Base-by-base conservation (phyloP, 345 rosid genomes). In the Bruguiera parviflora region DNA sequence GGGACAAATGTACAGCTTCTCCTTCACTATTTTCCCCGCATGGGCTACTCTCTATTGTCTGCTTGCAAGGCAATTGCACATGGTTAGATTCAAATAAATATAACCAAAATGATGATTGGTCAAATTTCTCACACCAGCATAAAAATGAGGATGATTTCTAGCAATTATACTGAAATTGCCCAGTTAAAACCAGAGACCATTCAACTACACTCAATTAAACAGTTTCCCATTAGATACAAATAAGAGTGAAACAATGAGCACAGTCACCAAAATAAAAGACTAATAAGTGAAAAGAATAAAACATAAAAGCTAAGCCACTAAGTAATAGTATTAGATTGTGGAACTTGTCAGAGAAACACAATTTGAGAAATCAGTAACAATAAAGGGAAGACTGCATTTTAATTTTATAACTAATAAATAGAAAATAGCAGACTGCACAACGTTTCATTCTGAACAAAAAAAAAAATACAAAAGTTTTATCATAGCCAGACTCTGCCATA, bases 41-140 rank as follows among this genome's bases (percentile, higher is more conserved):
- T 39, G 96, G 88, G 65, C 96, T 92, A 83, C 98, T 92, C 81
- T 95, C 99, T 73, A 95, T 78, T 22, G 96, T 95, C 99, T 95
- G 85, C 73, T 68, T 32, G 63, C 65, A 77, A 78, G 64, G 25
- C 27, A 19, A 7, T 47, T 28, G 43, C 37, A 69, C 72, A n/a
- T 33, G 57, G 72, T 79, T 62, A 71, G 62, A 46, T 31, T 46
- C 37, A 47, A 66, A 77, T 21, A 24, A 22, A 73, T 63, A 68
- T 70, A 72, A 59, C 2, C 8, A 55, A 55, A 52, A 58, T 63
- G 43, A 22, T 28, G 22, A 52, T 65, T 21, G 4, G 28, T 27
- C 31, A 56, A 7, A 24, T 10, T 10, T 56, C 4, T 56, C 59
- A 24, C 59, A 21, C 29, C 9, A 56, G 5, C 11, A 22, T 31